Evolutionary conservation across 371 early-diverging fungal genomes (phyloP), one percentile per base, ranked within the genome.

Genomic region (Mortierella sp.): DNA sequence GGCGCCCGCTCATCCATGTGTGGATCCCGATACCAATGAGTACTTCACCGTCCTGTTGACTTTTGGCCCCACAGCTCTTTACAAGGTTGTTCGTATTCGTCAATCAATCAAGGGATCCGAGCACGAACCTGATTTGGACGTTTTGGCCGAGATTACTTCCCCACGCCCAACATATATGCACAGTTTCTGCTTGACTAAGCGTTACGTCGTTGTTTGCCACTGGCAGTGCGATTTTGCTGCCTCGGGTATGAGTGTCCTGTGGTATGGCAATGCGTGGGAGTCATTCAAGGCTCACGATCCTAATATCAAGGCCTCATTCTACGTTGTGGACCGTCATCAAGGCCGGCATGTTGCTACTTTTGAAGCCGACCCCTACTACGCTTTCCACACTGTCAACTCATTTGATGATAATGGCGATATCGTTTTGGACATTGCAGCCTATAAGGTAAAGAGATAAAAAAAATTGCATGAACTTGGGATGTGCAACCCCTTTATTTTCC

Each of bases 1-100:
- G 24, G 81, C 90, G 14, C 87, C 90, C 5, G 90, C 92, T 8
- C 90, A 90, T 66, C 90, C 89, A 43, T 87, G 87, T 45, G 76
- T 78, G 5, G 92, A 92, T 65, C 85, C 87, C 4, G 77, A 75
- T 8, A 89, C 89, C 10, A 78, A 80, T 49, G 89, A 91, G 67
- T 75, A 77, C 16, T 85, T 88, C 69, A 87, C 88, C 40, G 85
- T 88, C 71, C 43, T 79, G 32, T 30, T 77, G 55, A 74, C 84
- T 0, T 72, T 80, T n/a, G 85, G 85, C 30, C 78, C 77, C 2
- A 84, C 72, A n/a, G 68, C 79, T 24, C 61, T 78, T 39, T 77
- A 86, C 76, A 77, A 68, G 65, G 83, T 77, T 26, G 64, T 64
- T 62, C 84, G 69, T 12, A 78, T 72, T 54, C 76, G 57, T 30